Evolutionary conservation across 345 rosid species (phyloP).

Genomic region (Clarkia xantiana): DNA sequence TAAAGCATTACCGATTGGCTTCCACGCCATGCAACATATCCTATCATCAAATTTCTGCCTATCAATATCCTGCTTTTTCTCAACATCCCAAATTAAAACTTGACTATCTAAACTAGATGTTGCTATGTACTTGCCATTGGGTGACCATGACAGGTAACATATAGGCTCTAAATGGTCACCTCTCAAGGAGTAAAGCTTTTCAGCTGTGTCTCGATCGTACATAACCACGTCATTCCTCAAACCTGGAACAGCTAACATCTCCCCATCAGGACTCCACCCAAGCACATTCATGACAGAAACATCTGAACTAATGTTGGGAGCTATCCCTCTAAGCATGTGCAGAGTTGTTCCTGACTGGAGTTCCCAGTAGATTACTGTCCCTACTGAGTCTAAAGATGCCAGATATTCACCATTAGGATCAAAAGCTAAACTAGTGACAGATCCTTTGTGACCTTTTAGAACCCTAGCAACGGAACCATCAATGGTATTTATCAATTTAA

Average conservation of each 20-base stretch:
- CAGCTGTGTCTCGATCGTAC: slow-evolving; percentile 90
- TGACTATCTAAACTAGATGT: slow-evolving; percentile 81
- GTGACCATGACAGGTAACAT: slow-evolving; percentile 78
- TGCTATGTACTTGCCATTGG: slow-evolving; percentile 88
- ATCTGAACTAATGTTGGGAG: slow-evolving; percentile 50
- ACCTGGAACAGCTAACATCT: slow-evolving; percentile 77
- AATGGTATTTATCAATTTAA: slow-evolving; percentile 76
- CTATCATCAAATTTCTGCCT: slow-evolving; percentile 70
- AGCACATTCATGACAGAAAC: slow-evolving; percentile 45
- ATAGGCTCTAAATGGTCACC: slow-evolving; percentile 65
- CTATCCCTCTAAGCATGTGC: slow-evolving; percentile 49
- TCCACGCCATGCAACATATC: slow-evolving; percentile 81
- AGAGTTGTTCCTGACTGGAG: slow-evolving; percentile 52
- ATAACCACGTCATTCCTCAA: slow-evolving; percentile 70
- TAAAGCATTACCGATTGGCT: slow-evolving; percentile 71
- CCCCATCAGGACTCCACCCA: slow-evolving; percentile 96
- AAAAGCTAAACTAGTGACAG: slow-evolving; percentile 73
- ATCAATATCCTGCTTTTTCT: slow-evolving; percentile 70
- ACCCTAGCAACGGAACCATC: slow-evolving; percentile 92
- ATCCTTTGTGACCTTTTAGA: slow-evolving; percentile 74
- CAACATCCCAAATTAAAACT: slow-evolving; percentile 83
- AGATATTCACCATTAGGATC: slow-evolving; percentile 68
- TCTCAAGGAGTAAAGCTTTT: slow-evolving; percentile 63
- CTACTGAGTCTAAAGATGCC: slow-evolving; percentile 73
- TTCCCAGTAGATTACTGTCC: slow-evolving; percentile 81